Evolutionary conservation across 495 filamentous ascomycete genomes (phyloP).

Genomic region (Daldinia concentrica): DNA sequence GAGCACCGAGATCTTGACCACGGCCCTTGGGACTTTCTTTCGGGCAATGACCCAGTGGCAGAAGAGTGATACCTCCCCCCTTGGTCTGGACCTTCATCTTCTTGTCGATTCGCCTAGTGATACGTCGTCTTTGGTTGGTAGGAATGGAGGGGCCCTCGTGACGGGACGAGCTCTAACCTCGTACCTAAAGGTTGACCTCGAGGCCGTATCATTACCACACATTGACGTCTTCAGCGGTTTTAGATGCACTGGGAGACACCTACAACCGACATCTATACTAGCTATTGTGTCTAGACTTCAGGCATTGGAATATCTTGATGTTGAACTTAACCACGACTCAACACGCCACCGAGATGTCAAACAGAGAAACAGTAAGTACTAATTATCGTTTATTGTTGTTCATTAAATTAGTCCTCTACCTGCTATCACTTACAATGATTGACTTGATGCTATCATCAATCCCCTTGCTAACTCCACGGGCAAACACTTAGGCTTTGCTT

Average conservation of each 20-base stretch:
- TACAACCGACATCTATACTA: conserved; percentile 30
- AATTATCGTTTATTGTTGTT: not conserved
- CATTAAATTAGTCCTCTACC: not conserved
- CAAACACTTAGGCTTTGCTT: conserved; percentile 27
- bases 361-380: conserved; percentile 36
- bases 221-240: conserved; percentile 36
- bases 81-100: conserved; percentile 33
- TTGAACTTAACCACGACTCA: conserved; percentile 37
- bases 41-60: conserved; percentile 26
- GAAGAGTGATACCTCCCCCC: conserved; percentile 31
- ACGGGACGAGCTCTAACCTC: conserved; percentile 27
- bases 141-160: conserved; percentile 17
- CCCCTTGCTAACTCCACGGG: not conserved
- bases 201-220: conserved; percentile 25
- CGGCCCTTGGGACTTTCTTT: conserved; percentile 25
- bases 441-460: not conserved
- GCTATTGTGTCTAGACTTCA: conserved; percentile 34
- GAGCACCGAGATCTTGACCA: conserved; percentile 28
- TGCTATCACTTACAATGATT: not conserved
- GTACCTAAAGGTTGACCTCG: conserved; percentile 30
- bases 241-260: conserved; percentile 34
- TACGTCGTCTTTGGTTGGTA: conserved; percentile 6
- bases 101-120: conserved; percentile 37
- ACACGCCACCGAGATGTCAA: conserved; percentile 25
- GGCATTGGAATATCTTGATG: conserved; percentile 30